phyloP scores from a whole-genome alignment of 192 early-diverging fungal species.

The Umbelopsis sp. region DNA sequence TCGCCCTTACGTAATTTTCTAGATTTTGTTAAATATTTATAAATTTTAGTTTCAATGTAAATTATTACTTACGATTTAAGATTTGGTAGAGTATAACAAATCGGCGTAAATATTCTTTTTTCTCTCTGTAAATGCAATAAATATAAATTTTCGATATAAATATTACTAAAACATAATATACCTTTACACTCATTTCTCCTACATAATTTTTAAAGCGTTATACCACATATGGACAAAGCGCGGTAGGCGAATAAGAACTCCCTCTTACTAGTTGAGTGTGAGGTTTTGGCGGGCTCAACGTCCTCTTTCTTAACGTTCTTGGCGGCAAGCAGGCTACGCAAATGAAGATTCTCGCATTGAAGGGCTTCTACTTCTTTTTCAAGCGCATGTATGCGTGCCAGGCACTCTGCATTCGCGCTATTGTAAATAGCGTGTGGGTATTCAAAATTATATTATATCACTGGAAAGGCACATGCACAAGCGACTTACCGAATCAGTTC shows the following conservation, averaged over 20 bases:
- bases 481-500: neutral
- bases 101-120: neutral
- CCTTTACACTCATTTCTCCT: neutral
- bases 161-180: neutral
- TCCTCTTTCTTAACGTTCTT: neutral
- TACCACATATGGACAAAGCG: neutral
- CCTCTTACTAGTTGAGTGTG: too few relatives aligned
- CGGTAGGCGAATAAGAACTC: too few relatives aligned
- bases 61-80: neutral
- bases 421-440: too few relatives aligned
- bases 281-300: too few relatives aligned
- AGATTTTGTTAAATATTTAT: neutral
- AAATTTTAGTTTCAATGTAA: neutral
- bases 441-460: too few relatives aligned
- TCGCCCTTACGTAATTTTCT: slow-evolving; percentile 4
- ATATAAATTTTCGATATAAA: neutral
- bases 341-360: slow-evolving; percentile 10
- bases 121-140: neutral
- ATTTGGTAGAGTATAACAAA: neutral
- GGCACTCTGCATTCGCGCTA: neutral
- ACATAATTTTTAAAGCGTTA: neutral
- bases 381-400: slow-evolving; percentile 16
- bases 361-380: slow-evolving; percentile 20
- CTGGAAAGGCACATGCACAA: slow-evolving; percentile 1
- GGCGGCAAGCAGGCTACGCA: neutral